phyloP scores from a whole-genome alignment of 1,284 basidiomycete species.

The Clitocybe nebularis region DNA sequence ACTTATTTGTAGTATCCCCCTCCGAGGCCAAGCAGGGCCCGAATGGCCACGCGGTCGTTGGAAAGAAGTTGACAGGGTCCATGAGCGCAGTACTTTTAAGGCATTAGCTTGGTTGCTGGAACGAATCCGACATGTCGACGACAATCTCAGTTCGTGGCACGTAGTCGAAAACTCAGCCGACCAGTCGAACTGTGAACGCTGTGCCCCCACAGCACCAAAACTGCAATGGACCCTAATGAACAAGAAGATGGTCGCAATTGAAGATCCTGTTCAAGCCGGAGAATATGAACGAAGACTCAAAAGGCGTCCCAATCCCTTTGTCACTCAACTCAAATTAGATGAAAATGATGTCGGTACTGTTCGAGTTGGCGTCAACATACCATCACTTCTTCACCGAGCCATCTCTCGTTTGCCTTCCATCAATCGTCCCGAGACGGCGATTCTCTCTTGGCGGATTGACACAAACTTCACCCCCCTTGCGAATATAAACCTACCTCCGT shows the following conservation, averaged over 20 bases:
- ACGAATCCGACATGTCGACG: slow-evolving; percentile 72
- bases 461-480: slow-evolving; percentile 71
- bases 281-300: slow-evolving; percentile 87
- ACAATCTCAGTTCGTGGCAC: slow-evolving; percentile 61
- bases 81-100: slow-evolving; percentile 80
- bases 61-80: slow-evolving; percentile 80
- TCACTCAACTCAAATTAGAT: slow-evolving; percentile 82
- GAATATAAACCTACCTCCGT: slow-evolving; percentile 59
- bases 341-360: slow-evolving; percentile 63
- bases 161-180: slow-evolving; percentile 37
- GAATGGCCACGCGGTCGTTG: slow-evolving; percentile 78
- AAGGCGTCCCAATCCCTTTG: slow-evolving; percentile 81
- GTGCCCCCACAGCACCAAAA: slow-evolving; percentile 75
- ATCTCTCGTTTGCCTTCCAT: slow-evolving; percentile 71
- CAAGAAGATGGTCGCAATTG: slow-evolving; percentile 66
- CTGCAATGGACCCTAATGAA: slow-evolving; percentile 69
- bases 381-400: slow-evolving; percentile 86
- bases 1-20: slow-evolving; percentile 71
- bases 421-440: slow-evolving; percentile 47
- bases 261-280: slow-evolving; percentile 82
- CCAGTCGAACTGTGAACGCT: slow-evolving; percentile 59
- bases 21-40: slow-evolving; percentile 61
- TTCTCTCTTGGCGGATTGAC: slow-evolving; percentile 77
- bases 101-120: slow-evolving; percentile 85
- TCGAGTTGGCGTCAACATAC: slow-evolving; percentile 84